Evolutionary conservation across 1,284 basidiomycete species (phyloP), one percentile per base, ranked within the genome.

Genomic region (Pterulicium gracile): DNA sequence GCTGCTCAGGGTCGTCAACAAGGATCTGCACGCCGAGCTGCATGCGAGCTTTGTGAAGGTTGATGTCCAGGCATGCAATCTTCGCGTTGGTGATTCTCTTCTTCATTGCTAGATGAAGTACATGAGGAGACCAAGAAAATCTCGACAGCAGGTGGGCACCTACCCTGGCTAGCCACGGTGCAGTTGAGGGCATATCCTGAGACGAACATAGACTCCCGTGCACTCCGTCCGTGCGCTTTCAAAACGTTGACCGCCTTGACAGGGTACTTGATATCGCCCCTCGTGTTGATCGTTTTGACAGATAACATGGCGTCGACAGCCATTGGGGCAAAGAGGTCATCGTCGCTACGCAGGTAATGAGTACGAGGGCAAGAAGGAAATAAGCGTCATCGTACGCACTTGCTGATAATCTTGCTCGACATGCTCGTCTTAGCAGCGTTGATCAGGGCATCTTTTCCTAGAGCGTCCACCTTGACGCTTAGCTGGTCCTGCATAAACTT

Each of bases 241-340:
- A 99, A 75, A n/a, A 98, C 81, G 61, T 99, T 99, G 54, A 99
- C 96, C 1, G 96, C 96, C 70, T 99, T 98, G 56, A 98, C 96
- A 4, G 96, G 96, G 68, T 98, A 99, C 68, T 97, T 98, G 61
- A 88, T 87, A 66, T 99, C 96, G 27, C 96, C 96, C 49, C 93
- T 82, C 51, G 82, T 70, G 66, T 98, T 98, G 54, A 92, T 81
- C 3, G 93, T 95, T 71, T 88, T 94, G 52, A 99, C 96, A 2
- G 96, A 88, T 35, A 95, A 77, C 93, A 99, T 98, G 24, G 96
- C 96, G 57, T 98, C 94, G 14, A 99, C 96, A 45, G 95, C 94
- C 79, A 99, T 88, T 43, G 95, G 92, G 12, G 95, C 93, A 64
- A 98, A 99, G 51, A 98, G 75, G 63, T 98, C 95, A 60, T 98